phyloP scores from a whole-genome alignment of 2,329 filamentous ascomycete genomes.

The Trichoderma pleuroti region DNA sequence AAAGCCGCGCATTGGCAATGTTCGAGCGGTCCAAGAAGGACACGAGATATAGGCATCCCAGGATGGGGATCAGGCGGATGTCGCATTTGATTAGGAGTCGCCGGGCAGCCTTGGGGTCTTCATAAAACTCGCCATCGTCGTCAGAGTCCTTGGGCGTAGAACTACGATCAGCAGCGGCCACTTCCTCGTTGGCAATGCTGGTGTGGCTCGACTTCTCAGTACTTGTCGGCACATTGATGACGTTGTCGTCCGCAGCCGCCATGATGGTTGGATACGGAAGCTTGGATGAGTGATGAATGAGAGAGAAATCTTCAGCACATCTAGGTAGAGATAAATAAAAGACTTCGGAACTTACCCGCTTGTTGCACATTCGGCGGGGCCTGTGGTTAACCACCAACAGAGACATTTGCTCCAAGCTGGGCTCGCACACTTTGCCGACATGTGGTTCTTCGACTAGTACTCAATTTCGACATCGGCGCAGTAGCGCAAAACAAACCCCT shows the following conservation, averaged over 20 bases:
- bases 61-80: conserved; percentile 37
- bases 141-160: background rate
- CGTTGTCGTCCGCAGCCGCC: background rate
- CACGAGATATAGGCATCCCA: conserved; percentile 57
- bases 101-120: background rate
- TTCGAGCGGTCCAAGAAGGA: conserved; percentile 57
- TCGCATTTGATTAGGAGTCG: conserved; percentile 21
- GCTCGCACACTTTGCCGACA: background rate
- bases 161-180: background rate
- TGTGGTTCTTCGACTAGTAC: background rate
- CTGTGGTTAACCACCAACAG: background rate
- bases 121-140: background rate
- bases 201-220: background rate
- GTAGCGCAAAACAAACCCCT: background rate
- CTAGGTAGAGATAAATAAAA: background rate
- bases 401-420: background rate
- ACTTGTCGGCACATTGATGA: background rate
- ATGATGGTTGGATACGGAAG: background rate
- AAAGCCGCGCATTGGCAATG: conserved; percentile 24
- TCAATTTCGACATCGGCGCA: background rate
- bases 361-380: background rate
- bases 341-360: background rate
- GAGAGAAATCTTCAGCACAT: background rate
- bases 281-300: background rate
- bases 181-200: background rate